Evolutionary conservation across 2,329 filamentous ascomycete genomes (phyloP), one percentile per base, ranked within the genome.

Genomic region (Aureobasidium sp.): DNA sequence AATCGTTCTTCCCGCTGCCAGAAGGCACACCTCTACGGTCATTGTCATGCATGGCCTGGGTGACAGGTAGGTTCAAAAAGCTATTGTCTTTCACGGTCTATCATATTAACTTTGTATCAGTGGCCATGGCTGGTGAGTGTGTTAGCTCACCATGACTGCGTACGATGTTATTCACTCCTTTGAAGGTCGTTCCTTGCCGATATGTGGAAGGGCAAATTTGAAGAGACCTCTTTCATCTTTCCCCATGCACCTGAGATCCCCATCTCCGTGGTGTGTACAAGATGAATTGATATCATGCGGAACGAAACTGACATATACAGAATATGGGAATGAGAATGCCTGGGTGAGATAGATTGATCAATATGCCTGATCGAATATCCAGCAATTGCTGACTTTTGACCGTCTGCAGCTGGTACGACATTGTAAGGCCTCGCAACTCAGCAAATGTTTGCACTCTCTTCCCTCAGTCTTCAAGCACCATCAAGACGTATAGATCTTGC

Each of bases 11-110:
- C 90, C 90, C 32, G 90, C 92, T 44, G 78, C 89, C 37, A 89
- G 84, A 72, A 85, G 85, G 71, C 94, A 97, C 77, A 97, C 94
- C 41, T 91, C 91, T 29, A 97, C 93, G 3, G 88, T 97, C 69
- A 97, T 99, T 70, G 91, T 97, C 76, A 82, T 90, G 58, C 94
- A 99, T 74, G 94, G 94, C 14, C 80, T 99, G 42, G 94, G 94
- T 65, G 94, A 97, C 73, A 88, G 81, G 75, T 75, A 68, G 66
- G 62, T n/a, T 61, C 8, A 30, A 59, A 21, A 13, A 61, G 36
- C 34, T 25, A 37, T 48, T 21, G 55, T 34, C 30, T 16, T 37
- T n/a, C 5, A 39, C 16, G 32, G 32, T 1, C 29, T 16, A 30
- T 30, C 34, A 30, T 45, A 48, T 42, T 45, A 10, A 55, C 53